Evolutionary conservation across 2,329 filamentous ascomycete genomes (phyloP).

Genomic region (Ascochyta viciae-villosae): DNA sequence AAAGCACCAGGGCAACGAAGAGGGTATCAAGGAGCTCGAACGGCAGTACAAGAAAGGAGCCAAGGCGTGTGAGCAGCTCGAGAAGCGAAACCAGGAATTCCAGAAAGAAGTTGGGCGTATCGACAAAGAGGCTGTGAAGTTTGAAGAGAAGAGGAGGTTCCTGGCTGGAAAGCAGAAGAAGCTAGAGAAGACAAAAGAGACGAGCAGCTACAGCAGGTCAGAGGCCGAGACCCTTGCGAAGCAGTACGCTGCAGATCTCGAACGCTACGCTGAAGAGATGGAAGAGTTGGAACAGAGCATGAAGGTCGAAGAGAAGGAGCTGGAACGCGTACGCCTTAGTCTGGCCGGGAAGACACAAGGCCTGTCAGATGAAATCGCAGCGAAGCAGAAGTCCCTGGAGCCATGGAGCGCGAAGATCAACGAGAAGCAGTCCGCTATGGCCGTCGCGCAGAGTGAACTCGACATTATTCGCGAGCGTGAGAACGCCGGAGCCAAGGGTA

Average conservation of each 20-base stretch:
- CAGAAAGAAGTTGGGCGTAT: slow-evolving; percentile 89
- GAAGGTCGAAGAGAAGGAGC: slow-evolving; percentile 79
- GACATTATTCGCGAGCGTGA: slow-evolving; percentile 89
- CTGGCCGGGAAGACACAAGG: slow-evolving; percentile 96
- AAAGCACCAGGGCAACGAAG: slow-evolving; percentile 88
- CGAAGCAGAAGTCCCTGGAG: slow-evolving; percentile 91
- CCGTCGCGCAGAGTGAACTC: slow-evolving; percentile 92
- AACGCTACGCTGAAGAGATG: slow-evolving; percentile 77
- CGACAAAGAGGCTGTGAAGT: slow-evolving; percentile 96
- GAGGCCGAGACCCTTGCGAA: slow-evolving; percentile 81
- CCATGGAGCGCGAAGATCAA: slow-evolving; percentile 98
- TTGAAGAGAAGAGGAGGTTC: slow-evolving; percentile 98
- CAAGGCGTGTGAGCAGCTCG: slow-evolving; percentile 82
- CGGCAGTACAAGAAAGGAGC: slow-evolving; percentile 82
- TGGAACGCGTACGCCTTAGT: slow-evolving; percentile 81
- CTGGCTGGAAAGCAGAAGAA: slow-evolving; percentile 91
- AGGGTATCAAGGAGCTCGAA: slow-evolving; percentile 87
- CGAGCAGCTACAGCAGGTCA: slow-evolving; percentile 74
- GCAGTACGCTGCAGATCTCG: slow-evolving; percentile 79
- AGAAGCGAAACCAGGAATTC: slow-evolving; percentile 80
- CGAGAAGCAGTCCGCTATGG: slow-evolving; percentile 91
- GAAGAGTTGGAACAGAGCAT: slow-evolving; percentile 77
- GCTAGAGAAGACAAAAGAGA: slow-evolving; percentile 83
- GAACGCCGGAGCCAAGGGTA: slow-evolving; percentile 82
- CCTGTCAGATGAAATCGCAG: slow-evolving; percentile 89